A percentile compares a stretch with the other conserved stretches of the same genome.
Evolutionary conservation across 768 basidiomycete genomes (phyloP).

Genomic region (Suillus sp.): DNA sequence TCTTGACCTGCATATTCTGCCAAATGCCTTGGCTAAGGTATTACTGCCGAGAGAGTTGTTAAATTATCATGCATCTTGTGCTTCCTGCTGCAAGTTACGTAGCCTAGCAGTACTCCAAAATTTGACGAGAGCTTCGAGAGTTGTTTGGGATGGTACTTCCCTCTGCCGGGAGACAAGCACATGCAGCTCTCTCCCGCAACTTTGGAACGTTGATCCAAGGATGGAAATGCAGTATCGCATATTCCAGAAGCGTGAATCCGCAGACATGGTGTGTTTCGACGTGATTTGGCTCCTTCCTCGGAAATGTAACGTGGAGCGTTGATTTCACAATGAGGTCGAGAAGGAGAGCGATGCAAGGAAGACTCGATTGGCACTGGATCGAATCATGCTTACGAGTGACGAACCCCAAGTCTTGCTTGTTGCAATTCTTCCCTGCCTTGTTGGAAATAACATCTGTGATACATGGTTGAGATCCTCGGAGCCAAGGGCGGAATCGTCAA

Average conservation of each 20-base stretch:
- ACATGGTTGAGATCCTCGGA: neutral
- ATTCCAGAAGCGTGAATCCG: slow-evolving; percentile 5
- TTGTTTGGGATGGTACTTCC: too few relatives aligned
- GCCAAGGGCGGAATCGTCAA: slow-evolving; percentile 3
- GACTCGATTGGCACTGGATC: neutral
- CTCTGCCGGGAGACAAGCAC: too few relatives aligned
- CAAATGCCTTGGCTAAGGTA: slow-evolving; percentile 30
- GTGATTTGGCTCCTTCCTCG: neutral
- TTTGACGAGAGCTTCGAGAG: too few relatives aligned
- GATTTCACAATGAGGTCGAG: slow-evolving; percentile 1
- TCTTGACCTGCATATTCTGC: slow-evolving; percentile 25
- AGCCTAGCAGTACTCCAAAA: too few relatives aligned
- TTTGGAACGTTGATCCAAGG: too few relatives aligned
- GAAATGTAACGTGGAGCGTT: neutral
- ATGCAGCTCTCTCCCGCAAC: too few relatives aligned
- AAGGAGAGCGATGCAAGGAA: slow-evolving; percentile 5
- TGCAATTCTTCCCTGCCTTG: slow-evolving; percentile 8
- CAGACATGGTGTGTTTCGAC: neutral
- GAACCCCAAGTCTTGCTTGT: neutral
- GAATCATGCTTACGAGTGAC: neutral
- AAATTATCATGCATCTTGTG: too few relatives aligned
- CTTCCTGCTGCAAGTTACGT: too few relatives aligned
- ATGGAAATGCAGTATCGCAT: too few relatives aligned
- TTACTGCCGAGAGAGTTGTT: slow-evolving; percentile 31
- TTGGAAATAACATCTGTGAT: slow-evolving; percentile 25